Evolutionary conservation across 306 rosid genomes (phyloP).

Genomic region (Trifolium dubium): DNA sequence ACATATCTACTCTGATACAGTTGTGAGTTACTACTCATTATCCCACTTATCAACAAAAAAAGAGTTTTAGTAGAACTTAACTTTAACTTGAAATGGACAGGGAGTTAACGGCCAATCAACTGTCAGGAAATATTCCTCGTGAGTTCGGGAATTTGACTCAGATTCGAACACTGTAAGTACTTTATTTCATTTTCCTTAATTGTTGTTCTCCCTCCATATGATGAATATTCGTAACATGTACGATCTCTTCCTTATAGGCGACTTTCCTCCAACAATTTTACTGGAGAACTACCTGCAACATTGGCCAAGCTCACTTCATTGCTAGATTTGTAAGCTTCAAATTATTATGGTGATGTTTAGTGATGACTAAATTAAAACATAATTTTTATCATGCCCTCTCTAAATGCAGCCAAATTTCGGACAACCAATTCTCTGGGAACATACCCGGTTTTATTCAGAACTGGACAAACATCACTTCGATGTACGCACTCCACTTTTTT

Average conservation of each 20-base stretch:
- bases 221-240: too few species aligned
- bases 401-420: slow-evolving; percentile 60
- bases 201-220: background rate
- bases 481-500: slow-evolving; percentile 41
- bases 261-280: slow-evolving; percentile 64
- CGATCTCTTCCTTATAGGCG: slow-evolving; percentile 35
- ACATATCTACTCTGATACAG: slow-evolving; percentile 42
- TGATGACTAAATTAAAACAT: background rate
- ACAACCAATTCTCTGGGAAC: slow-evolving; percentile 59
- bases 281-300: slow-evolving; percentile 63
- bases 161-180: slow-evolving; percentile 10
- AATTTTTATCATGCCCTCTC: background rate
- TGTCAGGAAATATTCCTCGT: slow-evolving; percentile 12
- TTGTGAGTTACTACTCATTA: slow-evolving; percentile 57
- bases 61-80: background rate
- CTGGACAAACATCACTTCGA: slow-evolving; percentile 53
- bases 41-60: background rate
- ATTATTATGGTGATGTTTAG: background rate
- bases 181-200: background rate
- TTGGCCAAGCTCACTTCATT: slow-evolving; percentile 52
- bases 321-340: slow-evolving; percentile 57
- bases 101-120: background rate
- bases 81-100: slow-evolving; percentile 14
- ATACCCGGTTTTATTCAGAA: slow-evolving; percentile 65
- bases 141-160: slow-evolving; percentile 13